phyloP scores from a whole-genome alignment of 148 eudicot species.

The Cornus controversa region DNA sequence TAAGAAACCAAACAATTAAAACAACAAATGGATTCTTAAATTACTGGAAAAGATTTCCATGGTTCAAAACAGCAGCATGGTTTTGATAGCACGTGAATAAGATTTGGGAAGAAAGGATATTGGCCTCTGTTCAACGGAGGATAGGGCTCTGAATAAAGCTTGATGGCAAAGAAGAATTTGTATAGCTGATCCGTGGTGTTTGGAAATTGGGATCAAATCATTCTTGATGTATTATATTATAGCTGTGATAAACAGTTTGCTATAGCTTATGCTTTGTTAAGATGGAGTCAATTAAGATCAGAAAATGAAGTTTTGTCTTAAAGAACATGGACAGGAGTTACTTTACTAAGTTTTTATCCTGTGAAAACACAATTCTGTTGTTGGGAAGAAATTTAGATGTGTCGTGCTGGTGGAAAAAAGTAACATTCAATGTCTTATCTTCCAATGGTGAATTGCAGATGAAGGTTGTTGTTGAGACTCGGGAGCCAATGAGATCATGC shows the following conservation, averaged over 20 bases:
- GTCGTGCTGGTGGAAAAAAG: neutral
- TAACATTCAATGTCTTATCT: neutral
- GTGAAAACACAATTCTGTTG: neutral
- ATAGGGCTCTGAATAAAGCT: neutral
- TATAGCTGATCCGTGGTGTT: neutral
- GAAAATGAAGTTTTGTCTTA: neutral
- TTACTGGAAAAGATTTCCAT: neutral
- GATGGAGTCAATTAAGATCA: neutral
- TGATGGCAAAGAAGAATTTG: neutral
- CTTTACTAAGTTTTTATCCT: neutral
- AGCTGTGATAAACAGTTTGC: neutral
- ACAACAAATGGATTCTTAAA: neutral
- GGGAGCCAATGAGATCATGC: neutral
- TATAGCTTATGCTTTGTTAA: neutral
- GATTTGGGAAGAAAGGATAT: neutral
- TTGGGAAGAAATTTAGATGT: neutral
- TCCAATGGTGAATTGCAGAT: neutral
- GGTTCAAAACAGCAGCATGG: neutral
- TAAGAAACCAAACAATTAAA: neutral
- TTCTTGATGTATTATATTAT: neutral
- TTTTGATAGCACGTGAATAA: neutral
- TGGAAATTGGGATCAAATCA: constrained; percentile 1
- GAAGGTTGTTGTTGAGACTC: neutral
- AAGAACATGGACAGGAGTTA: neutral
- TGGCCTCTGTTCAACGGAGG: neutral